Evolutionary conservation across 306 rosid species (phyloP).

Genomic region (Sicyos edulis): DNA sequence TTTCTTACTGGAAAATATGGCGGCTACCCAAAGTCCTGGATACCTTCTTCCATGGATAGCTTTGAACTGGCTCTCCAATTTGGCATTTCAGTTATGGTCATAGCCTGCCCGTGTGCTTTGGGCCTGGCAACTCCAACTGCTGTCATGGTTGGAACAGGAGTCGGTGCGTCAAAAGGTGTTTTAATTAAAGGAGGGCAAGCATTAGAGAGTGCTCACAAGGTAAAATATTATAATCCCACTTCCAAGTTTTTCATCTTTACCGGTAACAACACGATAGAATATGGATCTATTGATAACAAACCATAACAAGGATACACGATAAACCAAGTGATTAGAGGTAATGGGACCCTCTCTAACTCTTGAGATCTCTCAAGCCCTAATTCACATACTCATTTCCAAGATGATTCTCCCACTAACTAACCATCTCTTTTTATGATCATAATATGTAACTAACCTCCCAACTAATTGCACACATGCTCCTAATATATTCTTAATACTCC

Average conservation of each 20-base stretch:
- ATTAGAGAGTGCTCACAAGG: constrained; percentile 79
- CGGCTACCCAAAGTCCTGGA: constrained; percentile 66
- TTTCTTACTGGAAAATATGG: constrained; percentile 58
- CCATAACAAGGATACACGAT: too few relatives aligned
- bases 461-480: too few relatives aligned
- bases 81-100: constrained; percentile 82
- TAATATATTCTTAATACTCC: too few relatives aligned
- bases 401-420: too few relatives aligned
- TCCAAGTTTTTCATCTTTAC: neutral
- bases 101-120: constrained; percentile 92
- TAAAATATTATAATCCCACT: constrained; percentile 19
- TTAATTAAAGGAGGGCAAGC: constrained; percentile 91
- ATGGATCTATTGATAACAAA: too few relatives aligned
- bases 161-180: constrained; percentile 86
- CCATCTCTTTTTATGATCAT: too few relatives aligned
- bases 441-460: too few relatives aligned
- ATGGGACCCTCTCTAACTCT: too few relatives aligned
- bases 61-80: constrained; percentile 87
- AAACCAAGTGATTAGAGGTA: too few relatives aligned
- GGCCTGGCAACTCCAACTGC: constrained; percentile 95
- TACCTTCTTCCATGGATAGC: constrained; percentile 61
- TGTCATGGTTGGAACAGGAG: constrained; percentile 92
- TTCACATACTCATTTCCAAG: too few relatives aligned
- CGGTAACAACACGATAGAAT: neutral
- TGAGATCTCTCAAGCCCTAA: too few relatives aligned